Conservation (phyloP, 1,284 basidiomycete species). For the Ceratobasidium sp. region DNA sequence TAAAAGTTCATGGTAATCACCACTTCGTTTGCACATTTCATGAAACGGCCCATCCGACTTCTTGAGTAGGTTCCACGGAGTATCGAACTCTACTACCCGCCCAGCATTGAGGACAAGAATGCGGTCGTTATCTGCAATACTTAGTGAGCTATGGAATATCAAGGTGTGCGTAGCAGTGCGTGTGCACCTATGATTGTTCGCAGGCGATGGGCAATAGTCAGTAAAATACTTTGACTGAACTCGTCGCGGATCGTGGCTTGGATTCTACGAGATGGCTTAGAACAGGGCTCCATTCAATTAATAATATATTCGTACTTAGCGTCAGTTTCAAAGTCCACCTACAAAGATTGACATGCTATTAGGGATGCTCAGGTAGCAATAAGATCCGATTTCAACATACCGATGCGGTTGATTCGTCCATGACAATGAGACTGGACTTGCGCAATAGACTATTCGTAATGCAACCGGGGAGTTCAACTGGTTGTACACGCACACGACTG, state of each 20-base stretch:
- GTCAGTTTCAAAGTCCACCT: constrained; percentile 70
- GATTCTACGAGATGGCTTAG: constrained; percentile 62
- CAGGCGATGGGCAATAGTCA: constrained; percentile 64
- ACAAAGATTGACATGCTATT: too few species aligned
- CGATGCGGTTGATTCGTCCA: constrained; percentile 45
- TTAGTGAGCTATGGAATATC: neutral
- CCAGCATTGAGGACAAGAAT: constrained; percentile 50
- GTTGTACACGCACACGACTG: neutral
- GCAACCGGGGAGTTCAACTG: neutral
- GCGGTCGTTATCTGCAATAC: constrained; percentile 71
- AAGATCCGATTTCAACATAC: constrained; percentile 14
- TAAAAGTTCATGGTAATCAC: too few species aligned
- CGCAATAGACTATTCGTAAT: constrained; percentile 19
- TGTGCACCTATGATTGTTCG: constrained; percentile 39
- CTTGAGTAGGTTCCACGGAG: constrained; percentile 57
- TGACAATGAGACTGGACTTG: constrained; percentile 40
- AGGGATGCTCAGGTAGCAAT: neutral
- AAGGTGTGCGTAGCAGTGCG: too few species aligned
- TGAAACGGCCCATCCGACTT: constrained; percentile 55
- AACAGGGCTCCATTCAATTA: neutral
- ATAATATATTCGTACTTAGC: constrained; percentile 7
- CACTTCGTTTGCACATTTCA: constrained; percentile 59
- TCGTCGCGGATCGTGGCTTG: constrained; percentile 85
- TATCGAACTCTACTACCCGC: constrained; percentile 57
- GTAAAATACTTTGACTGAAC: constrained; percentile 78